Evolutionary conservation across 306 rosid genomes (phyloP), one percentile per base, ranked within the genome.

Genomic region (Sphenostylis stenocarpa): DNA sequence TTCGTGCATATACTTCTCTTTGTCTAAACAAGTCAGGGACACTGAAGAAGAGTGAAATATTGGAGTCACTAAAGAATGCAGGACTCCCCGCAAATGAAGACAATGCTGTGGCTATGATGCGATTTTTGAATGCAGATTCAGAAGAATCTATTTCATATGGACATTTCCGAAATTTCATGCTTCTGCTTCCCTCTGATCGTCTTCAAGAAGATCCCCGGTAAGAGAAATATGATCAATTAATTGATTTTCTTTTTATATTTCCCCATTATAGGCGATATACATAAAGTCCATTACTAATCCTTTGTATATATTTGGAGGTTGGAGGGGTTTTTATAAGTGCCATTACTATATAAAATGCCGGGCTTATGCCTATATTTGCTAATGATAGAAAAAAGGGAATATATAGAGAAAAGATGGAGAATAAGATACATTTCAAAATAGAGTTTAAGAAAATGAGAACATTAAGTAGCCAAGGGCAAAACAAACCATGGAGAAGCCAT

Each of bases 191-290:
- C 47, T 93, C 98, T 61, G 97, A 96, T 75, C 94, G 99, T 43
- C 94, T 96, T 84, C 98, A 91, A 71, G 99, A 93, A 65, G 99
- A 96, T 89, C 99, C 99, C 70, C 87, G 99, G 99, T 93, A 84
- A 85, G 87, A 77, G 70, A 29, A 23, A 67, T 73, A 72, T 84
- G 74, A 55, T 86, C 28, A 71, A 78, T 66, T 78, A 33, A 68
- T 24, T 34, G 60, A 19, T 23, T 65, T 61, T 79, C n/a, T n/a
- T 67, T 76, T 33, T 31, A 38, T 17, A 29, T 2, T 6, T 33
- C 1, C 12, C 21, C n/a, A 10, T 9, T 15, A 28, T 36, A 34
- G 16, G 9, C 36, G 11, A 21, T 21, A 23, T 2, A 55, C 13
- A 55, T 23, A 12, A 55, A 23, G 8, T 55, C n/a, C 33, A 53